Conservation (phyloP, 2,329 filamentous ascomycete species). For the Talaromyces albobiverticillius region DNA sequence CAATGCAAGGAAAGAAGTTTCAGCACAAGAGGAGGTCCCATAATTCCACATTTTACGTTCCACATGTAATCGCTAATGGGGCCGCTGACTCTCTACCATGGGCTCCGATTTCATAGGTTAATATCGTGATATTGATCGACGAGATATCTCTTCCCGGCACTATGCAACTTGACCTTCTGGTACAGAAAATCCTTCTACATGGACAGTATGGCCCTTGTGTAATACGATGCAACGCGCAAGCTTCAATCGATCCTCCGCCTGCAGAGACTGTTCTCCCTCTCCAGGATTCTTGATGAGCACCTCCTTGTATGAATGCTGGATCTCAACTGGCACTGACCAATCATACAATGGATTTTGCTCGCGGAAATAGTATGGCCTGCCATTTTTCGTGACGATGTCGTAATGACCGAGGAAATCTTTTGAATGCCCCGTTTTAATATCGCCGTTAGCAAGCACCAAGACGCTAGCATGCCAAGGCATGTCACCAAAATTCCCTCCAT, state of each 20-base stretch:
- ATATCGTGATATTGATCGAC: neutral
- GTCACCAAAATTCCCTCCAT: constrained; percentile 40
- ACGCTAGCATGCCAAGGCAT: constrained; percentile 55
- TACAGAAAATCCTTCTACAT: constrained; percentile 6
- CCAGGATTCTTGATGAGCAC: constrained; percentile 6
- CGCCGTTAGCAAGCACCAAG: constrained; percentile 1
- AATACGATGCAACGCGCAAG: constrained; percentile 2
- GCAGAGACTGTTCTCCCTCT: neutral
- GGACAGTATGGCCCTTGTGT: constrained; percentile 5
- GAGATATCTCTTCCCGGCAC: neutral
- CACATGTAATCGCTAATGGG: too few relatives aligned
- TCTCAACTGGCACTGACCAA: constrained; percentile 9
- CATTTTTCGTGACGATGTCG: constrained; percentile 9
- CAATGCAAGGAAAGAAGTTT: too few relatives aligned
- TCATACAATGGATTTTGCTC: constrained; percentile 5
- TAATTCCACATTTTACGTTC: too few relatives aligned
- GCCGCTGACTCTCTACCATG: too few relatives aligned
- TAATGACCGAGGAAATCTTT: constrained; percentile 4
- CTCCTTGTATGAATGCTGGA: constrained; percentile 9
- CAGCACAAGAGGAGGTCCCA: too few relatives aligned
- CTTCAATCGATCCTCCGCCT: constrained; percentile 4
- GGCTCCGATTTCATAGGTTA: neutral
- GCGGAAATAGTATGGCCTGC: constrained; percentile 5
- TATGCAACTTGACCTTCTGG: constrained; percentile 6
- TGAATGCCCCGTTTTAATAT: neutral